Base-by-base conservation (phyloP, 2,329 filamentous ascomycete species). In the Laburnicola sp. region DNA sequence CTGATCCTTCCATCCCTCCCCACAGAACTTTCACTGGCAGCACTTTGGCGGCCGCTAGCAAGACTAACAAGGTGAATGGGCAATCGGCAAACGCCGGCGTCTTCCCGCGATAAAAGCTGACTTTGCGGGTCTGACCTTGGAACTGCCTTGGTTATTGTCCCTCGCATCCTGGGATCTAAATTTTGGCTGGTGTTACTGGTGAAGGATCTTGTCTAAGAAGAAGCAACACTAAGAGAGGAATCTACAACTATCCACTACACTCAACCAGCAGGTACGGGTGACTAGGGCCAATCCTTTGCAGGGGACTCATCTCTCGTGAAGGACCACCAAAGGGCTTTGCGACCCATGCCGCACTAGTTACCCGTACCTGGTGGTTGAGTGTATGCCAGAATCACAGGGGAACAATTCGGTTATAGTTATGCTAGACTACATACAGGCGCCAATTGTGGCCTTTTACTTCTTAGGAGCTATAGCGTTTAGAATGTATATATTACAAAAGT, bases 361-460 rank as follows among this genome's bases (percentile, higher is more conserved):
- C 16, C 16, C 16, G 16, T 16, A 16, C 16, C 16, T 16, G 16
- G 16, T 16, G 16, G 16, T 16, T 16, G 16, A 16, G 16, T 16
- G 7, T 11, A 62, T 64, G 57, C 53, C 53, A 1, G 43, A 31
- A 6, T 37, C 55, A 34, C 30, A 34, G 3, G 40, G 54, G 11
- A 39, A 48, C 7, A 44, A 54, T 27, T 50, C 62, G 16, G 63
- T 63, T 23, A 63, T 66, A 61, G 54, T 48, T n/a, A 56, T 71
- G 4, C 53, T 72, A 30, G 56, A 68, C 46, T 71, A 72, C 37
- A 60, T 68, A 54, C 66, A 72, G 28, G 69, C 68, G 7, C 69
- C 69, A 0, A 47, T 57, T 0, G 61, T 71, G 2, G 68, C 60
- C 9, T 65, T 66, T 42, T 70, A 66, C 59, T 71, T 61, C 37